Base-by-base conservation (phyloP, 352 stramenopile species). In the Phytophthora vignae region DNA sequence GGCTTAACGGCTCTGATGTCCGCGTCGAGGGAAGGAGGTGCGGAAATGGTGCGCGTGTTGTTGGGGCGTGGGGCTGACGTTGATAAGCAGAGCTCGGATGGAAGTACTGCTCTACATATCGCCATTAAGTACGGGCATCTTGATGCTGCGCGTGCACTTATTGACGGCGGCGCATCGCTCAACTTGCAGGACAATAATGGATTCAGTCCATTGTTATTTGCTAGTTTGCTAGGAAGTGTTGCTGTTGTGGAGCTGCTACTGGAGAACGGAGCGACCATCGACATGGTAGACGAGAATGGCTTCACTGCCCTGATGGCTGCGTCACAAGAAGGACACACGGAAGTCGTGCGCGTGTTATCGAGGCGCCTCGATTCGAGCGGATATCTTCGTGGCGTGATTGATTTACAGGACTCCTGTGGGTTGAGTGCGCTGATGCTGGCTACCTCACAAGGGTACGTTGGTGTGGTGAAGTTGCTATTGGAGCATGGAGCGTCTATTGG, bases 401-500 rank as follows among this genome's bases (percentile, higher is more conserved):
- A 46, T 46, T 15, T n/a, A 46, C 38, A 46, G 15, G 38, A 46
- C 38, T 15, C 38, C 3, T n/a, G 15, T 46, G 12, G 38, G 38
- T 46, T 14, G 38, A 67, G 8, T 22, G 19, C 49, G 11, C 21
- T 67, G 19, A 52, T 67, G 4, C 17, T 52, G 33, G 60, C 60
- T 21, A 12, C 14, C 21, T 14, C 1, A 11, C 57, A 58, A 17
- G 60, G 60, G 7, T 7, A 46, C 11, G 9, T n/a, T 42, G n/a
- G 2, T 40, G 33, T 67, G 2, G 49, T 59, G 14, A 4, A 40
- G 11, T 17, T 59, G 19, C 48, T 67, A 6, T 10, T 67, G 21
- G 21, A 22, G 4, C 15, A n/a, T 61, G 61, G 50, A 60, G 50
- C 61, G 12, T 31, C 36, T 17, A 21, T 68, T 11, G 33, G 61